Evolutionary conservation across 1,139 yeast genomes (phyloP), one percentile per base, ranked within the genome.

Genomic region (Maudiozyma humilis): DNA sequence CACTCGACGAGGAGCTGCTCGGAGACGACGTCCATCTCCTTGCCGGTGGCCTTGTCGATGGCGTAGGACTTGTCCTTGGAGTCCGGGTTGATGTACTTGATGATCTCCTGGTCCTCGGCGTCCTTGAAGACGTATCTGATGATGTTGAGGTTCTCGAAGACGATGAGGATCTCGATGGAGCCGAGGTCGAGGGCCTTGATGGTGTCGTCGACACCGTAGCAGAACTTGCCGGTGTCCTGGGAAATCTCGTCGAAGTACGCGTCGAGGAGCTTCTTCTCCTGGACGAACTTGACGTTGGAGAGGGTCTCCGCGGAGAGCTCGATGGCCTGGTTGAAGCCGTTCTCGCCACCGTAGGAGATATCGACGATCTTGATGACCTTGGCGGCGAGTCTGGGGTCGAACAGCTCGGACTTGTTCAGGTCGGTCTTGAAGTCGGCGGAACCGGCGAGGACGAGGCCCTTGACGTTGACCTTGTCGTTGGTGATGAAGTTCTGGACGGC

Each of bases 291-390:
- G 57, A 91, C 98, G 65, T 89, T 91, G 43, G 97, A 84, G 60
- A 91, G 76, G 19, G 98, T 85, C 72, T 91, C 98, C 36, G 96
- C 96, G 25, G 96, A 84, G 54, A 91, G 75, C 68, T 91, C 98
- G 61, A 91, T 91, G 43, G 98, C 98, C 71, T 91, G 98, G 71
- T 91, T 91, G 74, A 91, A 91, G 42, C 98, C 98, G 66, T 91
- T 91, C 69, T 91, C 98, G 61, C 98, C 98, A 67, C 98, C 98
- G 63, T 91, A 91, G 2, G 97, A 89, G 45, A 91, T 85, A 73
- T 91, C 98, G 46, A 93, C 98, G 64, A 88, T 78, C 68, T 88
- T 87, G 50, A 91, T 76, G 57, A 91, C 82, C 70, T 88, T 89
- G 41, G 85, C 82, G 57, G 77, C 87, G 63, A 91, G 76, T 71